A percentile compares a stretch with the other conserved stretches of the same genome.
Conservation (phyloP, 495 filamentous ascomycete genomes). For the Xylaria curta region DNA sequence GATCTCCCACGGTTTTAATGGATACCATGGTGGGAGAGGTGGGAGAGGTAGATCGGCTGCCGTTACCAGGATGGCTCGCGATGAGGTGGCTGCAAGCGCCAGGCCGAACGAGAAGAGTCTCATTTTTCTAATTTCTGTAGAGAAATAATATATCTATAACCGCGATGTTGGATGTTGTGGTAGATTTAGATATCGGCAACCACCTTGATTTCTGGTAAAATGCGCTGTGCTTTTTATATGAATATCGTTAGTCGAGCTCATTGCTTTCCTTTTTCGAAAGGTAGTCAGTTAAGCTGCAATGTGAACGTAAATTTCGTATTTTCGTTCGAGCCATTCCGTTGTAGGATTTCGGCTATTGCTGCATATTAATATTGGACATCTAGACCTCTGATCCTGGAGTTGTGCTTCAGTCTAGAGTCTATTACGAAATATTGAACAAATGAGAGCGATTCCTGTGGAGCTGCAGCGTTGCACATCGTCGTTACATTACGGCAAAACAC, state of each 20-base stretch:
- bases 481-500: constrained; percentile 18
- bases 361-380: constrained; percentile 26
- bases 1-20: constrained; percentile 32
- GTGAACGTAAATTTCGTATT: not conserved
- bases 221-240: not conserved
- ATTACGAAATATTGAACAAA: constrained; percentile 10
- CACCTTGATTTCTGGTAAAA: not conserved
- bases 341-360: constrained; percentile 21
- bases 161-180: not conserved
- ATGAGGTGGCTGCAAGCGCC: constrained; percentile 17
- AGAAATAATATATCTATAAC: not conserved
- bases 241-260: not conserved
- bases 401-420: not conserved
- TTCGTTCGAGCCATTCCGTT: not conserved
- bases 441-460: not conserved
- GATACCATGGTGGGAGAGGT: constrained; percentile 35
- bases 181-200: not conserved
- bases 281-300: not conserved
- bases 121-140: not conserved
- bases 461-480: constrained; percentile 7
- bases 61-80: constrained; percentile 14
- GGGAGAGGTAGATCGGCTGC: constrained; percentile 29
- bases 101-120: constrained; percentile 12
- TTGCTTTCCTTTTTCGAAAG: not conserved
- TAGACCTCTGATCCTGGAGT: constrained; percentile 3